These are phyloP conservation scores for Globisporangium carolinianum DNA, from an alignment of 352 stramenopile species.

Conservation along the genomic window DNA sequence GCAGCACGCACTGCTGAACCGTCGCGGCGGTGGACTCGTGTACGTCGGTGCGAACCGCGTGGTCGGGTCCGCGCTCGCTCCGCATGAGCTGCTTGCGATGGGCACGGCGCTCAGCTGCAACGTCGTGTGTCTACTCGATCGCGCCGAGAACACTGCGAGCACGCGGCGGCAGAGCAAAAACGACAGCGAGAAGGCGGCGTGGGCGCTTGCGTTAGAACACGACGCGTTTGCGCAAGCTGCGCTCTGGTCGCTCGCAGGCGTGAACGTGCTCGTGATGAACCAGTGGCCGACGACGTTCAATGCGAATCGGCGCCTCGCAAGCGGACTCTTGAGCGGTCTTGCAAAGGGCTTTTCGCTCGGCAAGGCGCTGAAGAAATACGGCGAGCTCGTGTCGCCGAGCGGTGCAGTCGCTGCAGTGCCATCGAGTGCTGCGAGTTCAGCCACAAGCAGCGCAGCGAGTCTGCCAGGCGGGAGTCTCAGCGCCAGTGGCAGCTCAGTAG, in stretches of 20 bases:
- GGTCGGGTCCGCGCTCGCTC: slow-evolving; percentile 39
- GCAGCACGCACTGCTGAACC: slow-evolving; percentile 53
- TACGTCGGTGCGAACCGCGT: slow-evolving; percentile 70
- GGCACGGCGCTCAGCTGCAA: slow-evolving; percentile 58
- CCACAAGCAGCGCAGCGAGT: slow-evolving; percentile 1
- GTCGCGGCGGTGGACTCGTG: slow-evolving; percentile 48
- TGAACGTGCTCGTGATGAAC: slow-evolving; percentile 73
- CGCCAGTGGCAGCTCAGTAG: neutral
- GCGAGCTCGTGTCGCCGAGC: slow-evolving; percentile 19
- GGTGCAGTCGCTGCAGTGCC: slow-evolving; percentile 6
- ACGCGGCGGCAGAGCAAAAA: slow-evolving; percentile 79
- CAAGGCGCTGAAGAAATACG: slow-evolving; percentile 52
- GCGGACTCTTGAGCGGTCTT: slow-evolving; percentile 35
- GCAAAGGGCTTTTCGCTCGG: slow-evolving; percentile 47
- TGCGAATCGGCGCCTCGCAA: slow-evolving; percentile 57
- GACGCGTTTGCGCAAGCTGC: slow-evolving; percentile 55
- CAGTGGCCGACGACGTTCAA: slow-evolving; percentile 80
- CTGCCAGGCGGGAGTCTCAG: neutral
- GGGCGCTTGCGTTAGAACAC: slow-evolving; percentile 53
- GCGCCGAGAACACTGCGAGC: slow-evolving; percentile 71
- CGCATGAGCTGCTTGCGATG: slow-evolving; percentile 54
- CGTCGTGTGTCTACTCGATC: slow-evolving; percentile 64
- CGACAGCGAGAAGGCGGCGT: slow-evolving; percentile 69
- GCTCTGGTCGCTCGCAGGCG: slow-evolving; percentile 70
- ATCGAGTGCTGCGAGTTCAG: slow-evolving; percentile 5